Evolutionary conservation across 192 early-diverging fungal genomes (phyloP).

Genomic region (Rhizoclosmatium sp.): DNA sequence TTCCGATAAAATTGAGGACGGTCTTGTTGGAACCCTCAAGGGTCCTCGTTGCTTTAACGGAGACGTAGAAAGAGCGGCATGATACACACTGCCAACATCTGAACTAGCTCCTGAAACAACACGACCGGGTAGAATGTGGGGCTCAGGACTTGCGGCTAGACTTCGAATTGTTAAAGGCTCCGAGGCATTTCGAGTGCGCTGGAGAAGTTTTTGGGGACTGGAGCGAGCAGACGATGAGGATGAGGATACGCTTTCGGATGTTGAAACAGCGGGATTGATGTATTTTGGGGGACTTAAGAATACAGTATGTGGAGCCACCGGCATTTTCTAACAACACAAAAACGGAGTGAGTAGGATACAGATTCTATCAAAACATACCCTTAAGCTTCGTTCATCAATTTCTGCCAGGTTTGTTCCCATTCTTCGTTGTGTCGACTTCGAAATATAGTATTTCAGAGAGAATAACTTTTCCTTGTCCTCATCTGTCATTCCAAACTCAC

Average conservation of each 20-base stretch:
- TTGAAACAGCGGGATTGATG: background rate
- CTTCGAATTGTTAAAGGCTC: background rate
- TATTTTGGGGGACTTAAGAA: slow-evolving; percentile 67
- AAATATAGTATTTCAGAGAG: slow-evolving; percentile 79
- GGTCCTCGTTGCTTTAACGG: background rate
- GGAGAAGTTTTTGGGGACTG: background rate
- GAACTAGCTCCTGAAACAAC: too few relatives aligned
- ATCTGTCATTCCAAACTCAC: slow-evolving; percentile 73
- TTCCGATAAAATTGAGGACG: background rate
- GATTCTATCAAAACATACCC: background rate
- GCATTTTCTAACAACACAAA: slow-evolving; percentile 60
- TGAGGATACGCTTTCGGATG: background rate
- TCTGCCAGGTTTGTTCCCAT: background rate
- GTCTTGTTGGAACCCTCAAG: background rate
- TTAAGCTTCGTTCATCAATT: slow-evolving; percentile 3
- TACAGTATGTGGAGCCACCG: slow-evolving; percentile 72
- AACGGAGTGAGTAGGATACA: background rate
- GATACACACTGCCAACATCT: too few relatives aligned
- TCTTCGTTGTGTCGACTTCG: slow-evolving; percentile 64
- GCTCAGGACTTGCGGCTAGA: background rate
- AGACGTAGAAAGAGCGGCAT: background rate
- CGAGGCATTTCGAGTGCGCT: background rate
- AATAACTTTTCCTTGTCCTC: slow-evolving; percentile 80
- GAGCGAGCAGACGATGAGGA: background rate
- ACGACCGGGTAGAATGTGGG: too few relatives aligned